Evolutionary conservation across 805 yeast genomes (phyloP).

Genomic region (Sugiyamaella boreocaroliniensis): DNA sequence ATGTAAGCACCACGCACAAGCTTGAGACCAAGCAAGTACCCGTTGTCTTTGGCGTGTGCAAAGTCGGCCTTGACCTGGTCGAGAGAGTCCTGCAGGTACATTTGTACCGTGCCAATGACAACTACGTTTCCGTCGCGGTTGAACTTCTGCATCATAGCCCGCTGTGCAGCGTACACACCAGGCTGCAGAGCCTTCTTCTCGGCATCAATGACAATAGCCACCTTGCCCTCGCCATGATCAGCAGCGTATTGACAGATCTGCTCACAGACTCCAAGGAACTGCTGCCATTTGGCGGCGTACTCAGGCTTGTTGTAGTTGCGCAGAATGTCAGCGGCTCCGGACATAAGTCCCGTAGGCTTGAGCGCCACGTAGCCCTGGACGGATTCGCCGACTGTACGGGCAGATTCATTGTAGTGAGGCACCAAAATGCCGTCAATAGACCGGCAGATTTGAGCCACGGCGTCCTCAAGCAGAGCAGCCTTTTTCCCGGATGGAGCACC

Average conservation of each 20-base stretch:
- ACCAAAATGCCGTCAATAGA: slow-evolving; percentile 65
- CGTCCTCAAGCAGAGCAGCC: slow-evolving; percentile 32
- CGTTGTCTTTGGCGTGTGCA: slow-evolving; percentile 48
- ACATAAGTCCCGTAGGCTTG: slow-evolving; percentile 85
- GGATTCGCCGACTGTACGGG: slow-evolving; percentile 20
- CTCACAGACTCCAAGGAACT: slow-evolving; percentile 59
- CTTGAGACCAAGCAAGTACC: slow-evolving; percentile 77
- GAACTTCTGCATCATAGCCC: slow-evolving; percentile 66
- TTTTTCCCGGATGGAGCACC: slow-evolving; percentile 30
- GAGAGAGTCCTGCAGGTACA: slow-evolving; percentile 73
- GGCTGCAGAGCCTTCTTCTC: slow-evolving; percentile 83
- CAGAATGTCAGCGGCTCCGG: slow-evolving; percentile 68
- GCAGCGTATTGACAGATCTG: slow-evolving; percentile 49
- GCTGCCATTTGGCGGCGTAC: slow-evolving; percentile 45
- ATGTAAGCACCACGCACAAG: slow-evolving; percentile 94
- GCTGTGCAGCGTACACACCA: slow-evolving; percentile 87
- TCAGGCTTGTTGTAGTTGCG: slow-evolving; percentile 52
- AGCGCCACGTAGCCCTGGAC: slow-evolving; percentile 82
- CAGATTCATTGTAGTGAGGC: slow-evolving; percentile 42
- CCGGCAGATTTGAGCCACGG: slow-evolving; percentile 36
- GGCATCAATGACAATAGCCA: slow-evolving; percentile 78
- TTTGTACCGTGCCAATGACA: slow-evolving; percentile 87
- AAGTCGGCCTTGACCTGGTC: slow-evolving; percentile 57
- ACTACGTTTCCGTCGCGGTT: slow-evolving; percentile 55
- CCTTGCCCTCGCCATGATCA: slow-evolving; percentile 35